Percentiles rank a stretch among this genome's conserved stretches.
Evolutionary conservation across 768 basidiomycete genomes (phyloP).

Genomic region (Tremella mesenterica): DNA sequence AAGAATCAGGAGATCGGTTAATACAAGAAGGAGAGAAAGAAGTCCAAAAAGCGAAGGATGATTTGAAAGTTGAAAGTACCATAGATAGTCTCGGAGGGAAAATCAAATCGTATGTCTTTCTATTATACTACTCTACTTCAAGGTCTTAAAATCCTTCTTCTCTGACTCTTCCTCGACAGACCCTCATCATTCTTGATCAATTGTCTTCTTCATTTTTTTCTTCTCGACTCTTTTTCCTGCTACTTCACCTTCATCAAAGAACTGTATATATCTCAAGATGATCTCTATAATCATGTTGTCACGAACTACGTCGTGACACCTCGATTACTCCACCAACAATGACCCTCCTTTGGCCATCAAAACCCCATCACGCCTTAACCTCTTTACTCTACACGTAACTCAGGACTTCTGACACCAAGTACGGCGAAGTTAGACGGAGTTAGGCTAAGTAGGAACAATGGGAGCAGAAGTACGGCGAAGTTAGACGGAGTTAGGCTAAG

Average conservation of each 20-base stretch:
- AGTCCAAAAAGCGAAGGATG: slow-evolving; percentile 25
- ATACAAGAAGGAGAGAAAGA: slow-evolving; percentile 20
- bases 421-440: too few relatives aligned
- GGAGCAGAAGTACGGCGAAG: too few relatives aligned
- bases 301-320: too few relatives aligned
- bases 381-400: too few relatives aligned
- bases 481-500: too few relatives aligned
- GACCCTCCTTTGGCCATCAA: too few relatives aligned
- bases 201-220: neutral
- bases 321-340: too few relatives aligned
- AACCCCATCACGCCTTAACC: too few relatives aligned
- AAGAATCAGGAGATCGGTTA: slow-evolving; percentile 22
- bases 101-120: slow-evolving; percentile 25
- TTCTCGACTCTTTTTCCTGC: neutral
- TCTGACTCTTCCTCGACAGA: neutral
- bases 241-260: neutral
- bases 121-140: neutral
- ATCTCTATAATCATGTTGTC: too few relatives aligned
- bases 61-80: slow-evolving; percentile 22
- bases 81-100: slow-evolving; percentile 27
- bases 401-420: too few relatives aligned
- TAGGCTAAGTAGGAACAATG: too few relatives aligned
- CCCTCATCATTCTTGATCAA: neutral
- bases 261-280: too few relatives aligned
- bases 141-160: neutral